Evolutionary conservation across 495 filamentous ascomycete genomes (phyloP), one percentile per base, ranked within the genome.

Genomic region (Aspergillus conjunctus): DNA sequence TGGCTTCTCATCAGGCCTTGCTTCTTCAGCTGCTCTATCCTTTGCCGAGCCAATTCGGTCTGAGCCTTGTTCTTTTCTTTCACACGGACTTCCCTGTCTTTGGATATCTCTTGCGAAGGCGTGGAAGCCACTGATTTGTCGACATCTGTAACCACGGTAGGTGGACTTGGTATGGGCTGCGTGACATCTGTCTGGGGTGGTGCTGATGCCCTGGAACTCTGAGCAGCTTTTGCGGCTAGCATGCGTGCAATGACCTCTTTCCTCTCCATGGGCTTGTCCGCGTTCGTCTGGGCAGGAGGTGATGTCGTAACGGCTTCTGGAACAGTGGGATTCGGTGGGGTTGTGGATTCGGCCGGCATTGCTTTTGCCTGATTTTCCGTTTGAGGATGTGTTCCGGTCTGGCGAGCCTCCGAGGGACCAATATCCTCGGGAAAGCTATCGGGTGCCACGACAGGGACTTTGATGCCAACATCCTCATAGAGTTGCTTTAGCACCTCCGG

Each of bases 171-270:
- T 4, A 64, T 31, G 49, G 67, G 59, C 18, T 68, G 67, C 11
- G 62, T 21, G 10, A 22, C 21, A 48, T 62, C 61, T 46, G 64
- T 18, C 56, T 65, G 68, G 20, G 56, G 31, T 50, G 64, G 65
- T 43, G 51, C 44, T 52, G 63, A 62, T 41, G 65, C 37, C 26
- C 66, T 58, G 41, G 66, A 63, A 60, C 59, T 55, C 63, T 68
- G 73, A 44, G 75, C 75, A 62, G 78, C 77, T 60, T 81, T 83
- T 1, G 75, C 87, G 41, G 90, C 89, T 51, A 90, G 79, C 67
- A 91, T 84, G 45, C 85, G 82, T 17, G 89, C 88, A 65, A 91
- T 90, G 43, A 90, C 82, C 60, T 91, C 88, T 62, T 91, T 91
- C 31, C 90, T 81, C 64, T 91, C 88, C 65, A 91, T 77, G 8